These are phyloP conservation scores for Nicotiana sylvestris DNA, from an alignment of 257 asterid genomes.

Conservation along the genomic window DNA sequence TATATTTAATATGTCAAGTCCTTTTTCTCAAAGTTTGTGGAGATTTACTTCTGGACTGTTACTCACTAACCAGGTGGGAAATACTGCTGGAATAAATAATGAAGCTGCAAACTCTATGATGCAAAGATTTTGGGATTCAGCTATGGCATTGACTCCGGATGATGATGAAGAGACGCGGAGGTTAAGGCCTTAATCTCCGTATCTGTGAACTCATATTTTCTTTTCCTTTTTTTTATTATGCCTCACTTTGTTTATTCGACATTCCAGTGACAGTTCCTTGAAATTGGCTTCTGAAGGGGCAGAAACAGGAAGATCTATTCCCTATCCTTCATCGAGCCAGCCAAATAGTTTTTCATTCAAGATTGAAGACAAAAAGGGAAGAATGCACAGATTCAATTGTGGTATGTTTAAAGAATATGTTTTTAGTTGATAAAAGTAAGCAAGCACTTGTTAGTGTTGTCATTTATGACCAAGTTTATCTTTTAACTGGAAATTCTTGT, in stretches of 20 bases:
- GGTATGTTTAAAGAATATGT: slow-evolving; percentile 36
- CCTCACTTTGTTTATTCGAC: slow-evolving; percentile 21
- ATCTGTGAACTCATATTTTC: neutral
- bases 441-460: neutral
- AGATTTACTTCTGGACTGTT: neutral
- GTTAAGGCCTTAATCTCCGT: slow-evolving; percentile 23
- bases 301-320: slow-evolving; percentile 58
- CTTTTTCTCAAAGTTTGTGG: neutral
- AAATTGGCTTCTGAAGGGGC: slow-evolving; percentile 80
- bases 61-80: slow-evolving; percentile 62
- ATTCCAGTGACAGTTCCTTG: slow-evolving; percentile 66
- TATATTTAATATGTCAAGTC: neutral
- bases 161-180: slow-evolving; percentile 83
- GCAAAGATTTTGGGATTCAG: slow-evolving; percentile 98
- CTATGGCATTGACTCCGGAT: slow-evolving; percentile 73
- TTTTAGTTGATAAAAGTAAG: neutral
- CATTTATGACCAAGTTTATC: neutral
- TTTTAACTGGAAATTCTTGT: neutral
- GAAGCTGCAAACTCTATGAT: slow-evolving; percentile 76
- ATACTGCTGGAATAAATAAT: slow-evolving; percentile 51
- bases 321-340: slow-evolving; percentile 46
- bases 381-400: slow-evolving; percentile 83
- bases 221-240: slow-evolving; percentile 11
- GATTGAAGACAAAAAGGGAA: slow-evolving; percentile 78
- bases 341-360: slow-evolving; percentile 64